Evolutionary conservation across 306 rosid species (phyloP).

Genomic region (Inga oerstediana): DNA sequence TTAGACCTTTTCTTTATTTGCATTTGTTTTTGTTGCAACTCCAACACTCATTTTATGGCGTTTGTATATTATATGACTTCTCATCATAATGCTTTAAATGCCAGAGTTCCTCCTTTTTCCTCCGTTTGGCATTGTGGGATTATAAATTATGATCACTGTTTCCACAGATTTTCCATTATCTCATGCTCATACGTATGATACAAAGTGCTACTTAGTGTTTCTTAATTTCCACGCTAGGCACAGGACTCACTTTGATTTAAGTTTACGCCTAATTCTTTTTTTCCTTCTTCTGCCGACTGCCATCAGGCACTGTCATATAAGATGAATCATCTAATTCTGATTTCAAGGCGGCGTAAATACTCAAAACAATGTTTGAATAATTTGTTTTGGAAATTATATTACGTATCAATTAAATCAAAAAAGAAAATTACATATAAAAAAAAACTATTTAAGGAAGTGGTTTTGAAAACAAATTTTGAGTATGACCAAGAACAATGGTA

Average conservation of each 20-base stretch:
- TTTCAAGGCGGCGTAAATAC: neutral
- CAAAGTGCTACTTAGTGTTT: too few relatives aligned
- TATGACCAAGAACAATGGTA: neutral
- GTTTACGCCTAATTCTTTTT: too few relatives aligned
- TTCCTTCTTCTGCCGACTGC: neutral
- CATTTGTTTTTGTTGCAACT: slow-evolving; percentile 48
- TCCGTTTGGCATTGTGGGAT: neutral
- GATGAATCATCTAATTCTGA: neutral
- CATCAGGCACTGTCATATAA: neutral
- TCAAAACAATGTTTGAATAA: neutral
- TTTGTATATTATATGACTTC: slow-evolving; percentile 48
- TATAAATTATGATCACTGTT: neutral
- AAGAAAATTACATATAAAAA: too few relatives aligned
- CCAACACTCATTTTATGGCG: slow-evolving; percentile 31
- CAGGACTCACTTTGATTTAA: too few relatives aligned
- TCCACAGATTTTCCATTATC: neutral
- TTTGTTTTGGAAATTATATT: neutral
- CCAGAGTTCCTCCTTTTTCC: neutral
- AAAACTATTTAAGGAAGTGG: neutral
- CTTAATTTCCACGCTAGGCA: too few relatives aligned
- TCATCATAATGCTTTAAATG: slow-evolving; percentile 29
- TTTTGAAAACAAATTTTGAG: neutral
- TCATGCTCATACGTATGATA: too few relatives aligned
- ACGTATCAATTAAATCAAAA: too few relatives aligned
- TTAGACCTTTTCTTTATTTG: slow-evolving; percentile 33